Conservation (phyloP, 2,329 filamentous ascomycete genomes). For the Neoascochyta sp. region DNA sequence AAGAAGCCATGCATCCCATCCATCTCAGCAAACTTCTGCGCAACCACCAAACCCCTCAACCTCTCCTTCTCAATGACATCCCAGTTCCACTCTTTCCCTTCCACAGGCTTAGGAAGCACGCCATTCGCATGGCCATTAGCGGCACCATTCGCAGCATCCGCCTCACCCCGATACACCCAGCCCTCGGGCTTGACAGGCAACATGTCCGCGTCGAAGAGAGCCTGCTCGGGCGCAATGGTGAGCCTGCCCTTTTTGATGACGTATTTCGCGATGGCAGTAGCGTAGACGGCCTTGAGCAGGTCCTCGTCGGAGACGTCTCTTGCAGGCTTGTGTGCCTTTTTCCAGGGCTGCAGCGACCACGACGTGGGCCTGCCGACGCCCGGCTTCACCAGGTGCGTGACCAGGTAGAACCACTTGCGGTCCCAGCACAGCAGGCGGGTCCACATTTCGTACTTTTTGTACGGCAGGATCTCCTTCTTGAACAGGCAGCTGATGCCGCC, state of each 20-base stretch:
- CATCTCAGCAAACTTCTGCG: conserved; percentile 53
- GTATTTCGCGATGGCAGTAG: conserved; percentile 49
- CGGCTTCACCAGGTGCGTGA: conserved; percentile 47
- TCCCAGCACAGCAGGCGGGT: conserved; percentile 49
- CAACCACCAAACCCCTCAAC: conserved; percentile 52
- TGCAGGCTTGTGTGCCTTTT: conserved; percentile 3
- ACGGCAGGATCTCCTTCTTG: conserved; percentile 46
- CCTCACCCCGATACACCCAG: conserved; percentile 22
- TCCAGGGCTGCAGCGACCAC: conserved; percentile 48
- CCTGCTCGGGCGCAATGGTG: conserved; percentile 76
- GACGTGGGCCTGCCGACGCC: conserved; percentile 41
- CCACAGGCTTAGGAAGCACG: conserved; percentile 29
- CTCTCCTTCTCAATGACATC: conserved; percentile 58
- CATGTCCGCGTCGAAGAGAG: conserved; percentile 68
- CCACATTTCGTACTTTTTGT: conserved; percentile 47
- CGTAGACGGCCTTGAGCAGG: conserved; percentile 45
- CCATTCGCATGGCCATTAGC: conserved; percentile 9
- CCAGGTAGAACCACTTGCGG: conserved; percentile 50
- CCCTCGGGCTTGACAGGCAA: conserved; percentile 70
- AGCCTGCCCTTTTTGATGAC: conserved; percentile 58
- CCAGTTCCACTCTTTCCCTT: conserved; percentile 54
- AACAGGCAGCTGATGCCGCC: conserved; percentile 49
- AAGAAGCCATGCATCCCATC: conserved; percentile 54
- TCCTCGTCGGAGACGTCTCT: conserved; percentile 29
- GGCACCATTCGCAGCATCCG: conserved; percentile 7